Percentiles rank a stretch among this genome's conserved stretches.
Evolutionary conservation across 2,329 filamentous ascomycete genomes (phyloP).

Genomic region (Sporothrix inflata): DNA sequence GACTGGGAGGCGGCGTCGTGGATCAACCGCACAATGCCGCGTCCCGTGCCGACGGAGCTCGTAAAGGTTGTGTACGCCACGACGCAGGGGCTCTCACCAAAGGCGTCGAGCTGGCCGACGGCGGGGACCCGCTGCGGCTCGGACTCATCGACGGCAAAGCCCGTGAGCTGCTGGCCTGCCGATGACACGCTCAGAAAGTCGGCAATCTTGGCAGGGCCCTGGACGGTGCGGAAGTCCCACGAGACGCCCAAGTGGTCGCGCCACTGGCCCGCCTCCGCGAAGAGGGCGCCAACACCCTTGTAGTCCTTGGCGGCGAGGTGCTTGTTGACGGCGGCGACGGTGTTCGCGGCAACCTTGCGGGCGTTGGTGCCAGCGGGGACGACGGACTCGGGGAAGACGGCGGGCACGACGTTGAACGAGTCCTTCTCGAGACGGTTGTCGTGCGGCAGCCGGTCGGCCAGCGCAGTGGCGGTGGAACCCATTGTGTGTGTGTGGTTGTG

Average conservation of each 20-base stretch:
- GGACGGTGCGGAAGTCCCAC: conserved; percentile 59
- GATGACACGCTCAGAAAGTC: conserved; percentile 46
- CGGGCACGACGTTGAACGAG: conserved; percentile 57
- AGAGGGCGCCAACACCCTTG: conserved; percentile 43
- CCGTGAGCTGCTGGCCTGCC: conserved; percentile 42
- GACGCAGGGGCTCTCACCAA: conserved; percentile 55
- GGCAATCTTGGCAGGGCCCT: conserved; percentile 47
- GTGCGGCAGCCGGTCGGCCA: conserved; percentile 28
- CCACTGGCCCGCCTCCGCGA: conserved; percentile 57
- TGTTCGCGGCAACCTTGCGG: conserved; percentile 43
- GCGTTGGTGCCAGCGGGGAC: conserved; percentile 42
- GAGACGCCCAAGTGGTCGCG: conserved; percentile 60
- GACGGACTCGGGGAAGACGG: conserved; percentile 46
- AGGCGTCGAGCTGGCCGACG: conserved; percentile 52
- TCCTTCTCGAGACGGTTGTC: conserved; percentile 46
- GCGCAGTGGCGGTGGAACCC: background rate
- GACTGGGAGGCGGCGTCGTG: conserved; percentile 43
- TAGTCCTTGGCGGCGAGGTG: conserved; percentile 45
- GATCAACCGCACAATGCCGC: conserved; percentile 59
- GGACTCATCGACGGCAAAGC: conserved; percentile 52
- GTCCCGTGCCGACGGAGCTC: conserved; percentile 57
- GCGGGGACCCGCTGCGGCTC: conserved; percentile 50
- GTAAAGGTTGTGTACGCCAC: conserved; percentile 60
- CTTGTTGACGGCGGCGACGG: conserved; percentile 48
- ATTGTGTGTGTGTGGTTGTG: background rate